These are phyloP conservation scores for Penicillium sp. DNA, from an alignment of 2,329 filamentous ascomycete species.

Conservation along the genomic window DNA sequence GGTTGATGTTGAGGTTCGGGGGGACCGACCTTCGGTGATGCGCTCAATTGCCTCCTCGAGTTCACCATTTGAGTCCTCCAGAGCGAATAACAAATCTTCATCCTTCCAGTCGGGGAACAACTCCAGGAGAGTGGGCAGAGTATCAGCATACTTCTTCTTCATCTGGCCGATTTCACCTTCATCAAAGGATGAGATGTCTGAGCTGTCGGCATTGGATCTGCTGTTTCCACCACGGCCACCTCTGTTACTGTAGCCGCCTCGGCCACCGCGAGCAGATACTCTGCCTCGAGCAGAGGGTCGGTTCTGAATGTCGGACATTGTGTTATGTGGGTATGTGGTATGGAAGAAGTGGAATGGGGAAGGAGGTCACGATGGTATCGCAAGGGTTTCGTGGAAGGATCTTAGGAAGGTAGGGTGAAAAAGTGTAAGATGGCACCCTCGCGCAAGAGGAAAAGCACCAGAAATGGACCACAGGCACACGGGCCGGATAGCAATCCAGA, in stretches of 20 bases:
- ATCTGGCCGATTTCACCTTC: slow-evolving; percentile 90
- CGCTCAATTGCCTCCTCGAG: slow-evolving; percentile 51
- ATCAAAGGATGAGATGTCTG: slow-evolving; percentile 64
- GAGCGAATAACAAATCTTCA: slow-evolving; percentile 86
- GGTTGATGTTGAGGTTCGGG: background rate
- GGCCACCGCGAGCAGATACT: slow-evolving; percentile 83
- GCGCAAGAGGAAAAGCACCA: slow-evolving; percentile 38
- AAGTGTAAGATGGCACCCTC: slow-evolving; percentile 38
- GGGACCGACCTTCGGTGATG: slow-evolving; percentile 49
- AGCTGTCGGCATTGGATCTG: slow-evolving; percentile 71
- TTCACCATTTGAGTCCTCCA: slow-evolving; percentile 68
- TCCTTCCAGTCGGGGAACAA: slow-evolving; percentile 96
- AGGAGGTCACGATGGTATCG: slow-evolving; percentile 27
- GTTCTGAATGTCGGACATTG: slow-evolving; percentile 93
- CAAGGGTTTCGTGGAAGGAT: slow-evolving; percentile 25
- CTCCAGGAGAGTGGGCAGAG: slow-evolving; percentile 81
- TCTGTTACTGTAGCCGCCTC: slow-evolving; percentile 70
- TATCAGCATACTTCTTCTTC: slow-evolving; percentile 81
- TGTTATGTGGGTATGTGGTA: slow-evolving; percentile 38
- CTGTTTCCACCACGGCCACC: slow-evolving; percentile 68
- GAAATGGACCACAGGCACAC: slow-evolving; percentile 32
- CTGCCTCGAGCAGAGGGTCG: slow-evolving; percentile 84
- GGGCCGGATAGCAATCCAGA: slow-evolving; percentile 28
- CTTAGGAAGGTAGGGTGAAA: slow-evolving; percentile 25
- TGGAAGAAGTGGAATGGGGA: slow-evolving; percentile 27